Evolutionary conservation across 441 rosid genomes (phyloP).

Genomic region (Aleurites moluccanus): DNA sequence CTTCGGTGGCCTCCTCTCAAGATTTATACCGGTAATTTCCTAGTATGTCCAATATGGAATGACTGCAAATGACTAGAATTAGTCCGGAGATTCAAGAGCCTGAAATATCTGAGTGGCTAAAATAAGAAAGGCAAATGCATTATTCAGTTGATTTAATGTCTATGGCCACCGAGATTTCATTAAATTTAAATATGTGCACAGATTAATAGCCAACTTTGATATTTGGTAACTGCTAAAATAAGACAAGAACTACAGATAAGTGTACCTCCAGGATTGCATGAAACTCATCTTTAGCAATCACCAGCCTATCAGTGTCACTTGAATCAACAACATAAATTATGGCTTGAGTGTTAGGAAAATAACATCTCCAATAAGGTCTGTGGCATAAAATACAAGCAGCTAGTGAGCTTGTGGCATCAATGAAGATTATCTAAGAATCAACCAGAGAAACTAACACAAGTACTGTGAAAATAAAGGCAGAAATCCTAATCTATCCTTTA

Average conservation of each 20-base stretch:
- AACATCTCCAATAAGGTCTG: constrained; percentile 99
- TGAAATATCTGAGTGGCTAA: background rate
- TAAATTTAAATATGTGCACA: background rate
- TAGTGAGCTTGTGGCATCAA: constrained; percentile 9
- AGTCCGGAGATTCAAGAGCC: background rate
- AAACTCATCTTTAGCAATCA: constrained; percentile 87
- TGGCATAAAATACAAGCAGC: constrained; percentile 22
- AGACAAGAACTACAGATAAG: constrained; percentile 8
- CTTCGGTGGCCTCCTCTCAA: no score
- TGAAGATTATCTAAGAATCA: background rate
- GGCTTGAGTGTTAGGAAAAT: constrained; percentile 95
- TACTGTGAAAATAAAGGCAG: background rate
- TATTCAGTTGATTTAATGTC: background rate
- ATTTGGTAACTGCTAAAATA: background rate
- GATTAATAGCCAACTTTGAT: background rate
- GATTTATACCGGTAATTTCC: no score
- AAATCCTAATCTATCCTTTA: background rate
- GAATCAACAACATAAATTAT: constrained; percentile 93
- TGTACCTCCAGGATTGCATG: constrained; percentile 91
- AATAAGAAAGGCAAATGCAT: background rate
- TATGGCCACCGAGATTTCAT: background rate
- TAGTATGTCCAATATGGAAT: background rate
- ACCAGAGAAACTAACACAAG: background rate
- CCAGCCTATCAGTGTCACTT: constrained; percentile 86
- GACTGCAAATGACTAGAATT: background rate